Base-by-base conservation (phyloP, 345 rosid genomes). In the Citrus australasica region DNA sequence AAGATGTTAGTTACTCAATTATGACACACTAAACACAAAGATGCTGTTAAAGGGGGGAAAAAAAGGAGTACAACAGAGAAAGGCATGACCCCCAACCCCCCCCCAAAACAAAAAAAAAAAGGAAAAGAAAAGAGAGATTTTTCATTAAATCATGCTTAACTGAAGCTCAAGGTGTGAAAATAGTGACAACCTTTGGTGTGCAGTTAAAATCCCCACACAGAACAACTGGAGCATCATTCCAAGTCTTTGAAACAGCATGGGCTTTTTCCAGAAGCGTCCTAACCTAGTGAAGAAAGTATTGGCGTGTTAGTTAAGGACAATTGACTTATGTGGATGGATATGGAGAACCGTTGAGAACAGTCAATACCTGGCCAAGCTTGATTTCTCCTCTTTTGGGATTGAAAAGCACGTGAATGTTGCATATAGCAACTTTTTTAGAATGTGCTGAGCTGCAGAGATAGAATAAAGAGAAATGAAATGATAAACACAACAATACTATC, bases 301-400 rank as follows among this genome's bases (percentile, higher is more conserved):
- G 79, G 60, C 73, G 79, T 61, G 51, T 55, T 68, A 51, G 60
- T 76, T 11, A 60, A 71, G 38, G 51, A 64, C 38, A 58, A 56
- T 46, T 63, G 28, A 75, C 46, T 61, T 13, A 62, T 40, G 19
- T 28, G 59, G 59, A 11, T 75, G 60, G 51, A 46, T 46, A 2
- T 63, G 16, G 46, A 74, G 56, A 73, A 32, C 40, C 33, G 61
- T 62, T 48, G 30, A 67, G 55, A 77, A 79, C n/a, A 62, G 69
- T 46, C 69, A 76, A 58, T 90, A 94, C 98, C 98, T 94, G 97
- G 76, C 99, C 98, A 71, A 95, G 89, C 87, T 95, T 95, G 73
- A 91, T 92, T 81, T 95, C 99, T 78, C 99, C 99, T 83, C 98
- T 88, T 88, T 53, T 94, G 63, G 99, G 99, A 88, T 95, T 95